These are phyloP conservation scores for Ottelia alismoides DNA, from an alignment of 106 monocot species.

Conservation along the genomic window DNA sequence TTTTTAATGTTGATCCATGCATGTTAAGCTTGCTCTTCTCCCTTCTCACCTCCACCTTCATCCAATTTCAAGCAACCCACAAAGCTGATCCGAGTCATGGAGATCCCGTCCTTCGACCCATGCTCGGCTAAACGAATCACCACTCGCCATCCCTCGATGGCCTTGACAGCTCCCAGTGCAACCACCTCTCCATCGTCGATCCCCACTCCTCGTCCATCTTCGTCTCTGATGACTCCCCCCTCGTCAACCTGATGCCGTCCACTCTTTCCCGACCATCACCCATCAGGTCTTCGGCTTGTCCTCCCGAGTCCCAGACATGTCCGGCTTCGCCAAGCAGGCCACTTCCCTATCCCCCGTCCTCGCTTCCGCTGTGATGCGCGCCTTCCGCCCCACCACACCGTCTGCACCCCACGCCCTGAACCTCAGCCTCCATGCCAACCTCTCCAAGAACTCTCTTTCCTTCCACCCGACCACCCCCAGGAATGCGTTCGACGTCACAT, in stretches of 20 bases:
- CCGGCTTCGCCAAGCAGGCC: conserved; percentile 64
- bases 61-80: conserved; percentile 23
- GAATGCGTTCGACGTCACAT: too few species aligned
- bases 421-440: too few species aligned
- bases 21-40: too few species aligned
- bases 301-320: conserved; percentile 40
- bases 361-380: too few species aligned
- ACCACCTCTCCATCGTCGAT: conserved; percentile 22
- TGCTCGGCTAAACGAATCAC: conserved; percentile 75
- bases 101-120: conserved; percentile 92
- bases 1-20: too few species aligned
- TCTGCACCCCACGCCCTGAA: too few species aligned
- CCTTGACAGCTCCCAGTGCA: conserved; percentile 60
- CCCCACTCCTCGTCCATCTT: conserved; percentile 27
- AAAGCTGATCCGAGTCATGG: conserved; percentile 65
- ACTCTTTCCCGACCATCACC: conserved; percentile 48
- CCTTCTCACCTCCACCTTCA: conserved; percentile 9
- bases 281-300: conserved; percentile 52
- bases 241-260: conserved; percentile 57
- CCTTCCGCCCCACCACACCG: too few species aligned
- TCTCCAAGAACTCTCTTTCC: too few species aligned
- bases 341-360: conserved; percentile 17
- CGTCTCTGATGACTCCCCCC: conserved; percentile 59
- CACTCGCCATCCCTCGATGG: conserved; percentile 53
- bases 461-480: too few species aligned